phyloP scores from a whole-genome alignment of 176 grass and related monocot genomes.

The Paspalum notatum region DNA sequence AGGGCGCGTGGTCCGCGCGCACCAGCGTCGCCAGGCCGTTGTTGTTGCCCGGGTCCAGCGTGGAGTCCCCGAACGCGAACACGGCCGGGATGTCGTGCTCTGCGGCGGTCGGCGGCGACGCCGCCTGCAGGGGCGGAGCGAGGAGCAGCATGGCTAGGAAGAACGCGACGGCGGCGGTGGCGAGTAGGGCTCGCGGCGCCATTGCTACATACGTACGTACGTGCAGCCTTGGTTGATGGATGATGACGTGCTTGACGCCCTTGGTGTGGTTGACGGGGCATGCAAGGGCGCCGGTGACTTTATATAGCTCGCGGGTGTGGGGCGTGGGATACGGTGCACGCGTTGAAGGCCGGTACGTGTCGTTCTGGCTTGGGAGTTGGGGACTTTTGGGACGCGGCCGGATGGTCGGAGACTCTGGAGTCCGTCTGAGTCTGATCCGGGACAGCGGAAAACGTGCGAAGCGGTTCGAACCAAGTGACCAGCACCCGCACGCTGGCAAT shows the following conservation, averaged over 20 bases:
- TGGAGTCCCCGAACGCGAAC: constrained; percentile 83
- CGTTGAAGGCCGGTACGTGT: not conserved
- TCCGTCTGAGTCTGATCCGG: not conserved
- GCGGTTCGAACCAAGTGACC: not conserved
- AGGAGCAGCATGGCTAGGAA: constrained; percentile 32
- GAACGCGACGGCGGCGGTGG: constrained; percentile 30
- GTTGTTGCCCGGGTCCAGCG: constrained; percentile 86
- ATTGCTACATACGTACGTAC: not conserved
- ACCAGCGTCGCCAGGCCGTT: constrained; percentile 51
- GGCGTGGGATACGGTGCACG: not conserved
- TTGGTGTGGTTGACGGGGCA: not conserved
- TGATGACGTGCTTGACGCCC: not conserved
- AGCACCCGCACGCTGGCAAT: not conserved
- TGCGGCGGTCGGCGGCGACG: not conserved
- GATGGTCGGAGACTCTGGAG: not conserved
- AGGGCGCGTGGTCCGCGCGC: constrained; percentile 67
- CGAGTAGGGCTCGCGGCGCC: constrained; percentile 24
- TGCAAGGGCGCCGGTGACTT: not conserved
- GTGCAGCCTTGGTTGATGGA: not conserved
- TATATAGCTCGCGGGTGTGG: not conserved
- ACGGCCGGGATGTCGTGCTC: constrained; percentile 52
- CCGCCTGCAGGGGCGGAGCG: not conserved
- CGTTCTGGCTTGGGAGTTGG: not conserved
- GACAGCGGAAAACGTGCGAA: not conserved
- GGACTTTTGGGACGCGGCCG: not conserved